Evolutionary conservation across 768 basidiomycete species (phyloP), one percentile per base, ranked within the genome.

Genomic region (Psilocybe cubensis): DNA sequence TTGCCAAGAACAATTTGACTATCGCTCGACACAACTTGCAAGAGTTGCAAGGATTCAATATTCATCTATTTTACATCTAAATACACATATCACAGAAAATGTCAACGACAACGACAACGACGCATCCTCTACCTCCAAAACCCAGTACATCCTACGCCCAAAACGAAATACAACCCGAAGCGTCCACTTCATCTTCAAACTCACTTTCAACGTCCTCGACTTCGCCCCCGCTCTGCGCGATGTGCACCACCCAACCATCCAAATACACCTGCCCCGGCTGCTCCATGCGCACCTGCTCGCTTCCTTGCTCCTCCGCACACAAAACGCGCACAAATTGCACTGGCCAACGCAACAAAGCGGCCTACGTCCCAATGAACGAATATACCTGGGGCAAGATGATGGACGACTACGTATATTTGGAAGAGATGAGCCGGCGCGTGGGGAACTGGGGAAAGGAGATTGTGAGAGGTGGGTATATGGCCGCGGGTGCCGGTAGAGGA

Each of bases 361-460:
- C 80, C 2, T 92, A 87, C 68, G 84, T 94, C 14, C 83, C 89
- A 11, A 88, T 95, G 85, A 94, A 92, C 63, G 68, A 85, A 63
- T 96, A 94, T 66, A 83, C 84, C 4, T 93, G 91, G 84, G 92
- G 92, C 8, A 81, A 83, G 24, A 88, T 96, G 87, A 90, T 94
- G 87, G 83, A 88, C 63, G 95, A 97, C 73, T 97, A 94, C 70
- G 78, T 79, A 40, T 95, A 87, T 68, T 77, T 97, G 62, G 95
- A 97, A 73, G 91, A 93, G 17, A 72, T 94, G 27, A 85, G 90
- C 20, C 74, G 94, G 61, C 86, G 82, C 63, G 86, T 89, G n/a
- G 77, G 79, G 20, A 85, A 83, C 11, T 91, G 89, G 87, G 92
- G 89, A 0, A 70, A 74, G 63, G 83, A 92, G 65, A 89, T 92